These are phyloP conservation scores for Penicillium atrosanguineum DNA, from an alignment of 495 filamentous ascomycete species.

Conservation along the genomic window DNA sequence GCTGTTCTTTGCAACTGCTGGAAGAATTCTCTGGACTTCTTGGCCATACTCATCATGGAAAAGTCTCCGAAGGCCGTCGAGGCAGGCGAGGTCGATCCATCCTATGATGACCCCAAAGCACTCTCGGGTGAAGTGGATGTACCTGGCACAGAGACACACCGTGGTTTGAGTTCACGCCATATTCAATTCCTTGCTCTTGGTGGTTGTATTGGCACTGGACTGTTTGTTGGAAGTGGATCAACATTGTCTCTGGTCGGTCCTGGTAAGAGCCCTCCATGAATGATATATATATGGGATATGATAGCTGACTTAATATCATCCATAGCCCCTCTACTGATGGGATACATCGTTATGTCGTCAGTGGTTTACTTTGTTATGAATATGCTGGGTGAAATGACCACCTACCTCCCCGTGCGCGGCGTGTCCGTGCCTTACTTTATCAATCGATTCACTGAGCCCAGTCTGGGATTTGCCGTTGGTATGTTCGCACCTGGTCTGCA, in stretches of 20 bases:
- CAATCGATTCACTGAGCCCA: constrained; percentile 64
- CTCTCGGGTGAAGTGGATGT: constrained; percentile 17
- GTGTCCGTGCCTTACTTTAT: constrained; percentile 69
- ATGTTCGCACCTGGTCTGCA: background rate
- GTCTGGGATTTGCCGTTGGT: constrained; percentile 70
- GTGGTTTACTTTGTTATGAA: constrained; percentile 54
- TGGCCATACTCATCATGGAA: constrained; percentile 12
- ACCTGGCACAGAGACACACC: constrained; percentile 19
- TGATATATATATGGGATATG: background rate
- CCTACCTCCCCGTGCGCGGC: constrained; percentile 71
- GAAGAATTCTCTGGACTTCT: background rate
- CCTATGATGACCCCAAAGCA: constrained; percentile 23
- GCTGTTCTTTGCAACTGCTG: background rate
- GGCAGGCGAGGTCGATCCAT: constrained; percentile 9
- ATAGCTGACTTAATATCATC: constrained; percentile 39
- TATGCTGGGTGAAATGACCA: constrained; percentile 66
- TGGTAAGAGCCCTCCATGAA: constrained; percentile 32
- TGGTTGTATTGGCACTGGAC: constrained; percentile 72
- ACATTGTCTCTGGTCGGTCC: constrained; percentile 63
- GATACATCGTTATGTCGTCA: constrained; percentile 55
- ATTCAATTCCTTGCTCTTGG: constrained; percentile 68
- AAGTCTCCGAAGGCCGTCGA: constrained; percentile 20
- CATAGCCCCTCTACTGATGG: constrained; percentile 66
- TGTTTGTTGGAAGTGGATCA: constrained; percentile 69
- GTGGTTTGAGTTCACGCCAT: constrained; percentile 48